Percentiles rank a stretch among this genome's conserved stretches.
These are phyloP conservation scores for Primulina eburnea DNA, from an alignment of 257 asterid species.

Conservation along the genomic window DNA sequence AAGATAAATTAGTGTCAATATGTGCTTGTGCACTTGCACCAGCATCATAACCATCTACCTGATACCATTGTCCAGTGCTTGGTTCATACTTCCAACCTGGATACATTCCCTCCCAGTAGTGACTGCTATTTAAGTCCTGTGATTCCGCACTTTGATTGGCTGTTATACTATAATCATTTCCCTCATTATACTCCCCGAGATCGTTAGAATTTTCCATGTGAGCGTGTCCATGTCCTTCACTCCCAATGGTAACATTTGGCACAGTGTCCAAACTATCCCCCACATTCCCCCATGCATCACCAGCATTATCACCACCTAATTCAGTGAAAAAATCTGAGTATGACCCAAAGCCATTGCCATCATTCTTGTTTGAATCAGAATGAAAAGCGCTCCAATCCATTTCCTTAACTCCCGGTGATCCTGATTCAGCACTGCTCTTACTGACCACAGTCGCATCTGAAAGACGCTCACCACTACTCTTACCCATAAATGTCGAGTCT, in stretches of 20 bases:
- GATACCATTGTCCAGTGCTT: conserved; percentile 83
- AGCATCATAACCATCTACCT: conserved; percentile 48
- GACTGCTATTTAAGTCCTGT: conserved; percentile 51
- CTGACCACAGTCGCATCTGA: conserved; percentile 26
- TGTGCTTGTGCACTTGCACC: conserved; percentile 34
- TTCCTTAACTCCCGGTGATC: conserved; percentile 65
- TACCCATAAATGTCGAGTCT: conserved; percentile 27
- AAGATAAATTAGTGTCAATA: conserved; percentile 29
- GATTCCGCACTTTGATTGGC: conserved; percentile 43
- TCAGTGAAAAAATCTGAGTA: conserved; percentile 74
- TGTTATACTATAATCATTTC: conserved; percentile 31
- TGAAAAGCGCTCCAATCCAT: conserved; percentile 86
- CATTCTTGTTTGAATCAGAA: conserved; percentile 42
- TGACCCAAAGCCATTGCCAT: conserved; percentile 70
- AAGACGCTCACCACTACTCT: conserved; percentile 26
- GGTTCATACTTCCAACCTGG: conserved; percentile 89
- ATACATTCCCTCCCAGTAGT: conserved; percentile 78
- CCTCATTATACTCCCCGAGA: conserved; percentile 36
- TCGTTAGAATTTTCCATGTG: conserved; percentile 30
- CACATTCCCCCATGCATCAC: conserved; percentile 41
- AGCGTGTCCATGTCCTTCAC: conserved; percentile 34
- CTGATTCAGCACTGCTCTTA: conserved; percentile 36
- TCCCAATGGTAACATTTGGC: conserved; percentile 30
- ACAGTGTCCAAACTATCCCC: conserved; percentile 30
- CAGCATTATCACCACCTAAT: conserved; percentile 47